These are phyloP conservation scores for Picea engelmannii DNA, from an alignment of 83 land plant species.

Conservation along the genomic window DNA sequence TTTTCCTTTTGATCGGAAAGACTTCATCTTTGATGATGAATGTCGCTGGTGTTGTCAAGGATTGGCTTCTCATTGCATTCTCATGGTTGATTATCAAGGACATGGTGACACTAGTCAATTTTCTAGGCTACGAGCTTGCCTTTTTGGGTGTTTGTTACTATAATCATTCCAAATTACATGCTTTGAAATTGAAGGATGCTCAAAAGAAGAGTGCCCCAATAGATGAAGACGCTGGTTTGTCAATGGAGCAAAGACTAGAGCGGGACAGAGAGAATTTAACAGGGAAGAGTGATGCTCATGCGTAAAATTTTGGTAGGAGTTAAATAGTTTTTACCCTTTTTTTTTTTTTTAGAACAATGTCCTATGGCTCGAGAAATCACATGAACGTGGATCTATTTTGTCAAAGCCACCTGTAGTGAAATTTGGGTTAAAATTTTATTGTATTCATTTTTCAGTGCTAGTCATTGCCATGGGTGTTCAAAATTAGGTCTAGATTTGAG, in stretches of 20 bases:
- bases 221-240: conserved; percentile 32
- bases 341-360: too few species aligned
- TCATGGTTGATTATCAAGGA: conserved; percentile 86
- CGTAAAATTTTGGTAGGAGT: too few species aligned
- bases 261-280: neutral
- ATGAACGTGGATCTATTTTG: too few species aligned
- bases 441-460: too few species aligned
- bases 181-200: conserved; percentile 34
- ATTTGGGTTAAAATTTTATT: too few species aligned
- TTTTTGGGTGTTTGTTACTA: conserved; percentile 46
- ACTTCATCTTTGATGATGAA: conserved; percentile 89
- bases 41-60: conserved; percentile 89
- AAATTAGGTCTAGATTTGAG: too few species aligned
- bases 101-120: conserved; percentile 23
- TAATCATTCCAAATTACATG: conserved; percentile 49
- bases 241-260: conserved; percentile 11
- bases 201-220: conserved; percentile 24
- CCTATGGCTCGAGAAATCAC: too few species aligned
- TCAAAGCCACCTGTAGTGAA: too few species aligned
- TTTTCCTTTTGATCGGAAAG: conserved; percentile 81
- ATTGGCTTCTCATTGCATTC: conserved; percentile 87
- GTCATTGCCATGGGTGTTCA: too few species aligned
- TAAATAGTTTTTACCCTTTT: too few species aligned
- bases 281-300: too few species aligned
- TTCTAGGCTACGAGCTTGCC: conserved; percentile 73